A percentile compares a stretch with the other conserved stretches of the same genome.
Evolutionary conservation across 1,284 basidiomycete genomes (phyloP).

Genomic region (Ustilago vetiveriae): DNA sequence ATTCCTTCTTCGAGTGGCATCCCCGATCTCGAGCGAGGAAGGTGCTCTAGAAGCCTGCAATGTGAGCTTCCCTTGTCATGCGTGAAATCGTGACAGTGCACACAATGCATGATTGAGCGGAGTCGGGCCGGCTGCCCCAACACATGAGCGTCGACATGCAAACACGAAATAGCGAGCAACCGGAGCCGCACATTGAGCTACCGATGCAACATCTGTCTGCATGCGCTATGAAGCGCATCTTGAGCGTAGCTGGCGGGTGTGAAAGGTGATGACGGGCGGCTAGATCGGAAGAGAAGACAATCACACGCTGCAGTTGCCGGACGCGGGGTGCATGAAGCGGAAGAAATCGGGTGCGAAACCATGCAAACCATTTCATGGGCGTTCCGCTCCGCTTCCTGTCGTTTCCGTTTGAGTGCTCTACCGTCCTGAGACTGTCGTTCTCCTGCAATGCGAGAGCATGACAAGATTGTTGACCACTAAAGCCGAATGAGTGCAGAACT

Average conservation of each 20-base stretch:
- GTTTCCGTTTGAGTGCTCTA: too few species aligned
- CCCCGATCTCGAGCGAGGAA: background rate
- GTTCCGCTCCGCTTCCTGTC: background rate
- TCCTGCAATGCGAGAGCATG: background rate
- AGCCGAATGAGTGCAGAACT: conserved; percentile 13
- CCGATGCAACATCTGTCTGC: too few species aligned
- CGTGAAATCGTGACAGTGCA: too few species aligned
- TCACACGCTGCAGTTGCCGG: conserved; percentile 5
- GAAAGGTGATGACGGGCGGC: conserved; percentile 10
- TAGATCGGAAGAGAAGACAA: background rate
- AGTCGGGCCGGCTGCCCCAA: conserved; percentile 1
- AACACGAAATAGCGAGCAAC: background rate
- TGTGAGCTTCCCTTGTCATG: background rate
- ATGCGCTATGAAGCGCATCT: background rate
- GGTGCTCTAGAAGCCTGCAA: background rate
- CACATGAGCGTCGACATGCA: background rate
- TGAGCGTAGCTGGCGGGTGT: background rate
- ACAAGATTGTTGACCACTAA: conserved; percentile 16
- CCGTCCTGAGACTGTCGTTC: too few species aligned
- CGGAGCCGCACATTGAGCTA: background rate
- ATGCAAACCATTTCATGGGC: conserved; percentile 10
- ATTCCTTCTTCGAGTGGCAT: background rate
- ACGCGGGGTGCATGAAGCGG: conserved; percentile 36
- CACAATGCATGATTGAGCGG: too few species aligned
- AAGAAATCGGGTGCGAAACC: conserved; percentile 26